Percentiles rank a stretch among this genome's conserved stretches.
These are phyloP conservation scores for Cordyceps militaris DNA, from an alignment of 2,329 filamentous ascomycete genomes.

Conservation along the genomic window DNA sequence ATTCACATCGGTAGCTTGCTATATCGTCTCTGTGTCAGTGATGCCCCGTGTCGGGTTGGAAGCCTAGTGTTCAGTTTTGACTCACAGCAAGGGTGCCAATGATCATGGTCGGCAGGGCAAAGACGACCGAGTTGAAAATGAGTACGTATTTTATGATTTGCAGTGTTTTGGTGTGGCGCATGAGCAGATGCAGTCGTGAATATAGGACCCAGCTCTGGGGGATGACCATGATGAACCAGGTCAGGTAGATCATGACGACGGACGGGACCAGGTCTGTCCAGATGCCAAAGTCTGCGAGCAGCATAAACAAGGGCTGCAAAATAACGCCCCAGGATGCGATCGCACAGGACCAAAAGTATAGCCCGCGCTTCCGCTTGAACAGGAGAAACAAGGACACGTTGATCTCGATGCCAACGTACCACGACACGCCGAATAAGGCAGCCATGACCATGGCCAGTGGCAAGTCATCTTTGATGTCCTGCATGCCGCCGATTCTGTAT, in stretches of 20 bases:
- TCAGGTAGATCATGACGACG: conserved; percentile 16
- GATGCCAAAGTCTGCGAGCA: conserved; percentile 29
- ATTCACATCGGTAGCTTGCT: conserved; percentile 23
- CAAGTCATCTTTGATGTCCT: conserved; percentile 16
- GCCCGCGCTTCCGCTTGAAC: conserved; percentile 22
- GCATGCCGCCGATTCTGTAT: conserved; percentile 14
- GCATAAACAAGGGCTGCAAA: conserved; percentile 33
- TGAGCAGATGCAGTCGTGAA: conserved; percentile 53
- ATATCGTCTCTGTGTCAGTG: not conserved
- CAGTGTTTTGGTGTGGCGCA: conserved; percentile 40
- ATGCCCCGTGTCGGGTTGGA: too few species aligned
- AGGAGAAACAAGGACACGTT: conserved; percentile 22
- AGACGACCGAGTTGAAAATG: conserved; percentile 41
- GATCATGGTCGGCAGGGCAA: conserved; percentile 46
- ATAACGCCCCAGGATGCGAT: conserved; percentile 24
- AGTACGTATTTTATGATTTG: conserved; percentile 47
- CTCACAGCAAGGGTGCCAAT: conserved; percentile 44
- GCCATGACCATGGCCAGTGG: conserved; percentile 28
- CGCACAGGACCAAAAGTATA: conserved; percentile 29
- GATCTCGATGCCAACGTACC: conserved; percentile 25
- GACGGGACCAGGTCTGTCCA: conserved; percentile 12
- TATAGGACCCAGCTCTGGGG: conserved; percentile 54
- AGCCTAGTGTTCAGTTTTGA: not conserved
- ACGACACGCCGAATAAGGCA: conserved; percentile 29
- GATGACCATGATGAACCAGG: conserved; percentile 42